Percentiles rank a stretch among this genome's conserved stretches.
These are phyloP conservation scores for Pholiota adiposa DNA, from an alignment of 1,284 basidiomycete species.

Conservation along the genomic window DNA sequence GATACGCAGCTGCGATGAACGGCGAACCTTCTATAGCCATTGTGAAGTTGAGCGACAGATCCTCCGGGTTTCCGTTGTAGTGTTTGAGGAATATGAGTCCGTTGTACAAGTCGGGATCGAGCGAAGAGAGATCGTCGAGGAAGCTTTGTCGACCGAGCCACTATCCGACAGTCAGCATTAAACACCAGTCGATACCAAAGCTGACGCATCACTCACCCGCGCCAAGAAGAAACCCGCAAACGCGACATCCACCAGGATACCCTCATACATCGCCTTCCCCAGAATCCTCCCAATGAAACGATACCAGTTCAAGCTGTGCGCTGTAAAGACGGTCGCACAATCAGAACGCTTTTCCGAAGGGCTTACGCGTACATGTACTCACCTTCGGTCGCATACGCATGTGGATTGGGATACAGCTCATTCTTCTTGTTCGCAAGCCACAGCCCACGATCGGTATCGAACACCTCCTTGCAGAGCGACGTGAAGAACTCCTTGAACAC, in stretches of 20 bases:
- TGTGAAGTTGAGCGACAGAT: constrained; percentile 92
- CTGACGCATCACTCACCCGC: constrained; percentile 56
- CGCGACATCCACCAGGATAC: constrained; percentile 94
- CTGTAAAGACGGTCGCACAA: constrained; percentile 39
- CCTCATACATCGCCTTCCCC: constrained; percentile 96
- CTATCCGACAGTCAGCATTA: constrained; percentile 38
- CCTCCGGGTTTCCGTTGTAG: constrained; percentile 87
- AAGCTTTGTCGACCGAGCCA: constrained; percentile 91
- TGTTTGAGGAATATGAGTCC: constrained; percentile 94
- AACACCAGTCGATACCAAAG: neutral
- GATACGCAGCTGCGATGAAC: neutral
- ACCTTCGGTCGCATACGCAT: constrained; percentile 86
- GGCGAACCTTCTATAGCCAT: constrained; percentile 83
- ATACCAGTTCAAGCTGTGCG: constrained; percentile 91
- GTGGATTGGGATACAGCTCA: constrained; percentile 94
- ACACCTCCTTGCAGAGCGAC: constrained; percentile 88
- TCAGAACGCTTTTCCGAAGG: neutral
- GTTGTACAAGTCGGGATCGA: constrained; percentile 93
- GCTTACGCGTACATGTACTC: constrained; percentile 25
- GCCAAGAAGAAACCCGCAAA: constrained; percentile 96
- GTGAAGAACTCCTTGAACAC: constrained; percentile 99
- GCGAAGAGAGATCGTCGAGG: constrained; percentile 87
- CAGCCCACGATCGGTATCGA: constrained; percentile 92
- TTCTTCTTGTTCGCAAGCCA: constrained; percentile 92
- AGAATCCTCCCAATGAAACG: constrained; percentile 92